A percentile compares a stretch with the other conserved stretches of the same genome.
phyloP scores from a whole-genome alignment of 2,329 filamentous ascomycete genomes.

The Pseudogymnoascus sp. region DNA sequence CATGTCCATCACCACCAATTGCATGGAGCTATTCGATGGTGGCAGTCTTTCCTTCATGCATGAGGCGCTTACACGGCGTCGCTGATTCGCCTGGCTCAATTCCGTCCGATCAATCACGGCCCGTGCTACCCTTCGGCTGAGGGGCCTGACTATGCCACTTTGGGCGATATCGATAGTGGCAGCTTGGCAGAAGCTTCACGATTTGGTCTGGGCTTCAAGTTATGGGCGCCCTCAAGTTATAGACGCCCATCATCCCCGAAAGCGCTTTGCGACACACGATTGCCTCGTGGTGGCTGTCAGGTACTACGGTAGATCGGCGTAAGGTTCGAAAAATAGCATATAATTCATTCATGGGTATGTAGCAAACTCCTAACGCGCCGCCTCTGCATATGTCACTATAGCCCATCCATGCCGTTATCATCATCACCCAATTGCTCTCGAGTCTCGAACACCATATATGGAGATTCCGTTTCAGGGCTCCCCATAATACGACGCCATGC shows the following conservation, averaged over 20 bases:
- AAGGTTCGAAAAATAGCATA: slow-evolving; percentile 1
- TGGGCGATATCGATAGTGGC: not conserved
- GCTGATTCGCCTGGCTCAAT: not conserved
- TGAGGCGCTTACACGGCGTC: not conserved
- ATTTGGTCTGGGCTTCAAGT: not conserved
- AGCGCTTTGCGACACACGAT: not conserved
- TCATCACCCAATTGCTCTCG: slow-evolving; percentile 55
- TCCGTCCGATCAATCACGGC: slow-evolving; percentile 2
- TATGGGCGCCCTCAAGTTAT: not conserved
- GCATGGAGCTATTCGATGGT: not conserved
- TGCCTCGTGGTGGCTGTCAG: slow-evolving; percentile 2
- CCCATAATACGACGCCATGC: slow-evolving; percentile 57
- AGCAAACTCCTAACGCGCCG: slow-evolving; percentile 1
- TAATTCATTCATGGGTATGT: slow-evolving; percentile 7
- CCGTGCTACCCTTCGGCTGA: not conserved
- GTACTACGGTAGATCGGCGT: not conserved
- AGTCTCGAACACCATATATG: slow-evolving; percentile 73
- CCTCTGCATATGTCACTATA: not conserved
- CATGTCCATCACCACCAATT: not conserved
- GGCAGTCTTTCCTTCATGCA: not conserved
- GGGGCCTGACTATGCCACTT: slow-evolving; percentile 1
- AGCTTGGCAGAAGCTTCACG: slow-evolving; percentile 6
- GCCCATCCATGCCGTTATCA: slow-evolving; percentile 31
- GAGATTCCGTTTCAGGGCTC: slow-evolving; percentile 34
- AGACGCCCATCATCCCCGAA: slow-evolving; percentile 3